Evolutionary conservation across 768 basidiomycete species (phyloP), one percentile per base, ranked within the genome.

Genomic region (Collybia sordida): DNA sequence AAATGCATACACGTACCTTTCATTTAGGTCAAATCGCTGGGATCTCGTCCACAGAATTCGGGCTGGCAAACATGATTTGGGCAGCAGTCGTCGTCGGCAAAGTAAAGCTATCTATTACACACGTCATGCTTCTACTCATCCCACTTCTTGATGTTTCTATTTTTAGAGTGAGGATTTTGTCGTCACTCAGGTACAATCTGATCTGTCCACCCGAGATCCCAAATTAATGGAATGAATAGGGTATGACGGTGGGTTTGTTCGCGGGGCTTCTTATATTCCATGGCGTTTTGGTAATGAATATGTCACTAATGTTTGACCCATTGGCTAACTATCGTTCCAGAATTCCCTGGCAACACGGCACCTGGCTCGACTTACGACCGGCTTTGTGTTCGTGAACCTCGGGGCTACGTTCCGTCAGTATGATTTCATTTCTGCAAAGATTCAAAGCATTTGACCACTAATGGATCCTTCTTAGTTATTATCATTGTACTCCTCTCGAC

Each of bases 311-410:
- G 11, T 24, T 22, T 27, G 34, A 4, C 23, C 14, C 1, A 12
- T 46, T 18, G 11, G 34, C 36, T 53, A 22, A 38, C 17, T 4
- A 31, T 3, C 46, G 68, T 44, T 11, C 11, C 38, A 74, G 81
- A 91, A 91, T 61, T 89, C 84, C 34, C 64, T 91, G 23, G 82
- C 85, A 1, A 94, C 93, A 1, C 79, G 80, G 18, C 74, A 86
- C 54, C 81, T 95, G 3, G 90, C 92, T 0, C 75, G 74, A 15
- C 69, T 92, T 53, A 93, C 92, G 2, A 77, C 76, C 18, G 79
- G 78, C 23, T 93, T 92, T 60, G 90, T 95, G 3, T 94, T 95
- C 64, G 74, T 95, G 59, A 95, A 96, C 66, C 73, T 95, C 45
- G 91, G 91, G 35, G 77, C 88, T 9, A 88, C 91, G 3, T 68